phyloP scores from a whole-genome alignment of 2,329 filamentous ascomycete genomes.

The Alternaria atra region DNA sequence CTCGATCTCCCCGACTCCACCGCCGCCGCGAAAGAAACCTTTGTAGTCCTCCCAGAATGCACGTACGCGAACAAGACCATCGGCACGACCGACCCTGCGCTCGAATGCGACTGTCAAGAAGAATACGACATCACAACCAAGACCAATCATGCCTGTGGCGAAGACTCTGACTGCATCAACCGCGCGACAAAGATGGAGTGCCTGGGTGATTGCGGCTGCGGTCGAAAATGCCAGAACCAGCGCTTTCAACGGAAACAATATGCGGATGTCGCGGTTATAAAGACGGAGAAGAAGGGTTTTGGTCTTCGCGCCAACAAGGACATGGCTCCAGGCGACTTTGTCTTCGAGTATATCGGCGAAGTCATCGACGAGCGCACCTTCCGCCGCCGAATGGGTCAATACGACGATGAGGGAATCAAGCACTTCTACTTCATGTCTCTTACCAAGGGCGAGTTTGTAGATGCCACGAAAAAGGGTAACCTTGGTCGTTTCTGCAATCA shows the following conservation, averaged over 20 bases:
- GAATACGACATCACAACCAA: constrained; percentile 73
- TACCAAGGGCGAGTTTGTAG: constrained; percentile 94
- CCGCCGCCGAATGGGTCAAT: constrained; percentile 87
- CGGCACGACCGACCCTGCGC: constrained; percentile 87
- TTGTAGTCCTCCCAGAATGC: constrained; percentile 84
- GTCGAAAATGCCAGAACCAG: constrained; percentile 88
- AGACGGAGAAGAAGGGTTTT: constrained; percentile 97
- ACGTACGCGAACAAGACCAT: constrained; percentile 91
- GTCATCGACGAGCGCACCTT: constrained; percentile 95
- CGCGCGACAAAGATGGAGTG: constrained; percentile 98
- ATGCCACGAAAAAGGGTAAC: constrained; percentile 96
- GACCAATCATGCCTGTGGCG: constrained; percentile 85
- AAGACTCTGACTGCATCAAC: constrained; percentile 98
- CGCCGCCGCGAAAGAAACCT: constrained; percentile 75
- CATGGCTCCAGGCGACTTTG: constrained; percentile 85
- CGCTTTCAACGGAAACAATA: constrained; percentile 92
- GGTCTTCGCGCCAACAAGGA: constrained; percentile 84
- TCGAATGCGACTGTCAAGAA: constrained; percentile 94
- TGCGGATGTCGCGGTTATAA: constrained; percentile 91
- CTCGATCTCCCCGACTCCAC: constrained; percentile 80
- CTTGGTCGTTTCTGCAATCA: constrained; percentile 98
- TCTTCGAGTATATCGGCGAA: constrained; percentile 98
- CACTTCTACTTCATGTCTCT: constrained; percentile 99
- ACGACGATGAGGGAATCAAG: constrained; percentile 95
- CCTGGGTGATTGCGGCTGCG: constrained; percentile 85